Percentiles rank a stretch among this genome's conserved stretches.
phyloP scores from a whole-genome alignment of 2,329 filamentous ascomycete genomes.

The Fusarium sp. region DNA sequence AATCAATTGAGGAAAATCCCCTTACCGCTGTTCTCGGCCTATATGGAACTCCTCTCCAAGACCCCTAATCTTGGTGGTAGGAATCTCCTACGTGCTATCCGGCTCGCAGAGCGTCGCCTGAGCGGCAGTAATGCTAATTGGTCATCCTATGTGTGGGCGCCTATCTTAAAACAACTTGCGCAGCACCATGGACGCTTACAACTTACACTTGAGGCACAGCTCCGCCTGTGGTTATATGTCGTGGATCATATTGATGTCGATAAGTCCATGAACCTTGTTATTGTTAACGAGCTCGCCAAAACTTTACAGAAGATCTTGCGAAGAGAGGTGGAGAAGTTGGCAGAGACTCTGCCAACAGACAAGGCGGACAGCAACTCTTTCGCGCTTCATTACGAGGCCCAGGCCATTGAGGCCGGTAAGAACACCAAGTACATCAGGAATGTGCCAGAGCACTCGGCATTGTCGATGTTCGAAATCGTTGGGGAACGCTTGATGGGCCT shows the following conservation, averaged over 20 bases:
- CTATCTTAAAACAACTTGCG: constrained; percentile 51
- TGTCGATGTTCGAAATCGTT: constrained; percentile 38
- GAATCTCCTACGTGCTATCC: constrained; percentile 50
- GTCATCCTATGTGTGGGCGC: constrained; percentile 50
- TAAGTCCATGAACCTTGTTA: constrained; percentile 30
- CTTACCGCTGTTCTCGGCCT: constrained; percentile 60
- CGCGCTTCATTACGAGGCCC: constrained; percentile 31
- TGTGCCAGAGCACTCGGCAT: constrained; percentile 4
- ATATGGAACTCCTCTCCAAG: constrained; percentile 54
- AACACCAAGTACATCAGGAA: constrained; percentile 5
- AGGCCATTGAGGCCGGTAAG: constrained; percentile 21
- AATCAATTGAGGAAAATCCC: constrained; percentile 43
- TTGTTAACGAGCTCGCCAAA: constrained; percentile 43
- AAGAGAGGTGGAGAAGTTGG: constrained; percentile 43
- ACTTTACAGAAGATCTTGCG: constrained; percentile 45
- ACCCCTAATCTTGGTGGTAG: constrained; percentile 37
- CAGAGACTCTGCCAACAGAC: constrained; percentile 27
- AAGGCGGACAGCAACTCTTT: constrained; percentile 23
- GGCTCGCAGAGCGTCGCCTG: constrained; percentile 46
- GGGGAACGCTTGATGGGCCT: constrained; percentile 45
- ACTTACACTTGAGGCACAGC: constrained; percentile 47
- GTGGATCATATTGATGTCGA: constrained; percentile 46
- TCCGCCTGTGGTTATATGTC: constrained; percentile 47
- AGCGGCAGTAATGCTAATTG: constrained; percentile 41
- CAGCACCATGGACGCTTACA: constrained; percentile 46